Evolutionary conservation across 495 filamentous ascomycete species (phyloP).

Genomic region (Trichodelitschia bisporula): DNA sequence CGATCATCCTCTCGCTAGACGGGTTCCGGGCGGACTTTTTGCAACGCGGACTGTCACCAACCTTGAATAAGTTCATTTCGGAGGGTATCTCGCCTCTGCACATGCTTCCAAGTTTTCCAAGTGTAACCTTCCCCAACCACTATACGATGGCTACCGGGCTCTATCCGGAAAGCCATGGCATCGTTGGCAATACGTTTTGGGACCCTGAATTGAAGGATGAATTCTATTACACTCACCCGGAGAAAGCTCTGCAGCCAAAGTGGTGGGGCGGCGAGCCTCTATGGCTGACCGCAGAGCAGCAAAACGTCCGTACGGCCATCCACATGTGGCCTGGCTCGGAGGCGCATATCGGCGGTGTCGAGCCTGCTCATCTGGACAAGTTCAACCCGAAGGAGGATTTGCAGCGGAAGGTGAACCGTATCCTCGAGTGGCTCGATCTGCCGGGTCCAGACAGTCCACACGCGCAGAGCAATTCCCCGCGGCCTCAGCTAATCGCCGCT

Average conservation of each 20-base stretch:
- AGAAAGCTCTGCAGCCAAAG: slow-evolving; percentile 45
- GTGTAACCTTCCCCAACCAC: slow-evolving; percentile 95
- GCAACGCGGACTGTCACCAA: slow-evolving; percentile 55
- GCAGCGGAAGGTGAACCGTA: slow-evolving; percentile 44
- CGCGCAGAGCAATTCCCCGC: slow-evolving; percentile 12
- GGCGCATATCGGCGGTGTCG: slow-evolving; percentile 39
- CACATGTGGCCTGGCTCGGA: slow-evolving; percentile 99
- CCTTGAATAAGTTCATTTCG: slow-evolving; percentile 51
- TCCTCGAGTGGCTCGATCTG: slow-evolving; percentile 59
- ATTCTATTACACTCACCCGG: slow-evolving; percentile 66
- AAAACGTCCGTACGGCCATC: slow-evolving; percentile 48
- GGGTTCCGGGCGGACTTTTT: slow-evolving; percentile 96
- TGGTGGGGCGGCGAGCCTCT: slow-evolving; percentile 93
- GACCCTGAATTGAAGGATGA: slow-evolving; percentile 50
- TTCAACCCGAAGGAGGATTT: slow-evolving; percentile 59
- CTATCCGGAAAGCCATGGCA: slow-evolving; percentile 76
- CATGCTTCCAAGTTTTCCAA: slow-evolving; percentile 84
- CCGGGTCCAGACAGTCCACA: slow-evolving; percentile 33
- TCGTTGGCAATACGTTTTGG: slow-evolving; percentile 90
- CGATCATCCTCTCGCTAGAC: slow-evolving; percentile 81
- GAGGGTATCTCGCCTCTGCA: slow-evolving; percentile 72
- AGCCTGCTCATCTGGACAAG: slow-evolving; percentile 56
- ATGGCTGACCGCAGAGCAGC: slow-evolving; percentile 75
- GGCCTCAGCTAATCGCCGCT: slow-evolving; percentile 78
- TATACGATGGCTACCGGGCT: slow-evolving; percentile 84